These are phyloP conservation scores for Craterostigma plantagineum DNA, from an alignment of 257 asterid species.

Conservation along the genomic window DNA sequence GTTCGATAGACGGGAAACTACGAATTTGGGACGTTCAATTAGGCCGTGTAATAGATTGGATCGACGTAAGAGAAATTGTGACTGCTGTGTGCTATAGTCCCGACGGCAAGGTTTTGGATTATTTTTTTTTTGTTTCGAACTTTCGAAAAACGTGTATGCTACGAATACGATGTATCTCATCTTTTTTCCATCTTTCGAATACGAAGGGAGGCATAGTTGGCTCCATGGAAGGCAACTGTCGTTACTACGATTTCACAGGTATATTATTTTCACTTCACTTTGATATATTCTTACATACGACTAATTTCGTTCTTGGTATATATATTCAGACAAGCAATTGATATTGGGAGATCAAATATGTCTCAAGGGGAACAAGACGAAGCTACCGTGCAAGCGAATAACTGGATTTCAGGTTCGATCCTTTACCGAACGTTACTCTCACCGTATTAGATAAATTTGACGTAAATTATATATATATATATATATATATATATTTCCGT, in stretches of 20 bases:
- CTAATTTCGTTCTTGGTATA: background rate
- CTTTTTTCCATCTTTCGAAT: too few relatives aligned
- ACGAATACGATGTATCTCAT: too few relatives aligned
- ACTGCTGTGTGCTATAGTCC: slow-evolving; percentile 77
- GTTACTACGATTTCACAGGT: slow-evolving; percentile 54
- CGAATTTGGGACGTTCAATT: slow-evolving; percentile 59
- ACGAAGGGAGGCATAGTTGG: slow-evolving; percentile 78
- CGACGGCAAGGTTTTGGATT: slow-evolving; percentile 51
- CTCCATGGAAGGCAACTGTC: slow-evolving; percentile 72
- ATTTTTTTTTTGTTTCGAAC: background rate
- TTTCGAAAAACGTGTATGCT: slow-evolving; percentile 5
- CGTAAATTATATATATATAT: background rate
- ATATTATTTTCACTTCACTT: slow-evolving; percentile 1
- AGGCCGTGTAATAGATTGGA: slow-evolving; percentile 74
- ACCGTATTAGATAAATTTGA: too few relatives aligned
- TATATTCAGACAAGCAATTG: slow-evolving; percentile 40
- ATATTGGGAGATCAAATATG: slow-evolving; percentile 47
- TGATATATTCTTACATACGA: too few relatives aligned
- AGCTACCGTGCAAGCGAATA: slow-evolving; percentile 46
- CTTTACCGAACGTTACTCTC: background rate
- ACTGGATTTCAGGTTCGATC: slow-evolving; percentile 71
- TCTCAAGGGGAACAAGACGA: slow-evolving; percentile 63
- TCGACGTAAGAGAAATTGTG: slow-evolving; percentile 55
- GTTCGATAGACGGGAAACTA: slow-evolving; percentile 89
- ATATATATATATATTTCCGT: background rate